Evolutionary conservation across 495 filamentous ascomycete species (phyloP).

Genomic region (Penicillium pulvis): DNA sequence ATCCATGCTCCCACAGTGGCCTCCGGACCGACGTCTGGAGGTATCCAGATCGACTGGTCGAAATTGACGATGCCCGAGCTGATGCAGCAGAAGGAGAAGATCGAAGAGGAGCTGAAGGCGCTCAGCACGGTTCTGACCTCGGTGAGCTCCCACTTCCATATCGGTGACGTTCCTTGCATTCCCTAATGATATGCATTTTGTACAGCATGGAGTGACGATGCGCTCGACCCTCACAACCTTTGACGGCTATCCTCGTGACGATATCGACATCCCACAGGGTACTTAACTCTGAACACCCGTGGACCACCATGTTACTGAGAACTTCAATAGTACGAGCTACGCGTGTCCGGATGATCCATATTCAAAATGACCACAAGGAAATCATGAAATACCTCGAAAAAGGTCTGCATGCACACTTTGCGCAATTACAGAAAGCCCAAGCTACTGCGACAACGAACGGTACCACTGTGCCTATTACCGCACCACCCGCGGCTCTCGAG

Average conservation of each 20-base stretch:
- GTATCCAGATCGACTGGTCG: conserved; percentile 54
- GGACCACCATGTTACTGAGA: conserved; percentile 17
- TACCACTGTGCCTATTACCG: conserved; percentile 28
- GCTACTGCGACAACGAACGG: conserved; percentile 28
- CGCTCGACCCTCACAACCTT: conserved; percentile 82
- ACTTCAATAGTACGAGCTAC: conserved; percentile 76
- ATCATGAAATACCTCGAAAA: conserved; percentile 81
- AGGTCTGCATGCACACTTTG: conserved; percentile 74
- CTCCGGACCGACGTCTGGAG: conserved; percentile 66
- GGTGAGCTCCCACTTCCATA: conserved; percentile 51
- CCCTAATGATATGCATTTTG: conserved; percentile 14
- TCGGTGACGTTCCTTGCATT: conserved; percentile 1
- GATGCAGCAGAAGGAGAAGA: conserved; percentile 72
- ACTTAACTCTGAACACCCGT: conserved; percentile 29
- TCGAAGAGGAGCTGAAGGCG: conserved; percentile 84
- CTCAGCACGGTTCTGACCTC: conserved; percentile 84
- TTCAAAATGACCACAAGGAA: conserved; percentile 91
- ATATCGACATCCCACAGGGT: conserved; percentile 96
- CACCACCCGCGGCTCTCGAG: conserved; percentile 21
- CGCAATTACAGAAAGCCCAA: conserved; percentile 37
- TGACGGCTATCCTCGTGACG: conserved; percentile 90
- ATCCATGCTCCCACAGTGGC: conserved; percentile 76
- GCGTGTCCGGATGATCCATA: conserved; percentile 80
- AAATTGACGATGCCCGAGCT: conserved; percentile 64
- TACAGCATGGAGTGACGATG: conserved; percentile 91